A percentile compares a stretch with the other conserved stretches of the same genome.
Conservation (phyloP, 2,329 filamentous ascomycete genomes). For the Scedosporium dehoogii region DNA sequence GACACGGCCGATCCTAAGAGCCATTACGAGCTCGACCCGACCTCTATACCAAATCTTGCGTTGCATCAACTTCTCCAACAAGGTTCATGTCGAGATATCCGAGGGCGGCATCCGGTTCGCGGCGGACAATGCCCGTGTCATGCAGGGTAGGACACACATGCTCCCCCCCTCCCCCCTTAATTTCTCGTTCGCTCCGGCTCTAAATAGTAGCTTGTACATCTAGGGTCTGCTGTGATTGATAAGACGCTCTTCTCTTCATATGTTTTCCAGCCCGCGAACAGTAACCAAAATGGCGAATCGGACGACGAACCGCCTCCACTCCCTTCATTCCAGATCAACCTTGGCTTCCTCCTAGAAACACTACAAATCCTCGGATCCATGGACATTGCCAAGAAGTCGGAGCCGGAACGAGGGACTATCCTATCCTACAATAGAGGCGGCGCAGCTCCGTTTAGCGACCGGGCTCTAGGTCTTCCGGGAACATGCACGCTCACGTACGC, state of each 20-base stretch:
- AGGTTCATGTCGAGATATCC: conserved; percentile 61
- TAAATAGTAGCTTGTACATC: conserved; percentile 6
- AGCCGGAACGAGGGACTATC: conserved; percentile 49
- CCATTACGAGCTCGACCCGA: conserved; percentile 67
- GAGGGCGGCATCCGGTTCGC: conserved; percentile 79
- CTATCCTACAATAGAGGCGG: conserved; percentile 40
- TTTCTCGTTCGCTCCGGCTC: background rate
- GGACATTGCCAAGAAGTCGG: conserved; percentile 49
- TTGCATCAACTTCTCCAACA: conserved; percentile 50
- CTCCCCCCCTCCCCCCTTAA: too few relatives aligned
- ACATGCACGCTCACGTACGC: conserved; percentile 77
- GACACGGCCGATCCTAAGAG: conserved; percentile 54
- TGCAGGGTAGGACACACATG: conserved; percentile 57
- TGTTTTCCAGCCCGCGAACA: conserved; percentile 44
- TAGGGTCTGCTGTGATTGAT: conserved; percentile 64
- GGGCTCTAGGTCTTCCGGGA: conserved; percentile 72
- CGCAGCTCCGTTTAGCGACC: conserved; percentile 70
- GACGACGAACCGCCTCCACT: conserved; percentile 33
- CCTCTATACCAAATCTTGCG: conserved; percentile 57
- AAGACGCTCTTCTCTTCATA: conserved; percentile 84
- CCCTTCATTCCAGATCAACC: conserved; percentile 76
- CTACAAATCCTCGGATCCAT: conserved; percentile 92
- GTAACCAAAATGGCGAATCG: conserved; percentile 18
- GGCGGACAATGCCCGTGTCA: conserved; percentile 77
- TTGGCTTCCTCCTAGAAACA: conserved; percentile 81